Percentiles rank a stretch among this genome's conserved stretches.
Evolutionary conservation across 495 filamentous ascomycete genomes (phyloP).

Genomic region (Amniculicola lignicola): DNA sequence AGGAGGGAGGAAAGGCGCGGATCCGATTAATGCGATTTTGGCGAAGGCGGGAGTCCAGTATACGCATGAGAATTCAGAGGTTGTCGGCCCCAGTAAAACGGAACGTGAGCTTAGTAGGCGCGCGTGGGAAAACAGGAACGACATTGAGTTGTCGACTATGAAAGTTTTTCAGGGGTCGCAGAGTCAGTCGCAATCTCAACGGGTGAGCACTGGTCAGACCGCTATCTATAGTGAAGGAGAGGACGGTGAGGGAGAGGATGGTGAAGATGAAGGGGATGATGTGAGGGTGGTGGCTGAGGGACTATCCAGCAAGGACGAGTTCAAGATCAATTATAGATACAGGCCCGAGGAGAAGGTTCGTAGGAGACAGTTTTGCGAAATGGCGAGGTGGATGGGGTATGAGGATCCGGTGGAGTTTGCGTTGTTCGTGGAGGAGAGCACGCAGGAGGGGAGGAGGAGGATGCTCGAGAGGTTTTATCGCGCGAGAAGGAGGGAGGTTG

Average conservation of each 20-base stretch:
- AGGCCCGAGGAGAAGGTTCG: conserved; percentile 72
- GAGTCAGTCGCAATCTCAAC: conserved; percentile 19
- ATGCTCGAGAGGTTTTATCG: conserved; percentile 81
- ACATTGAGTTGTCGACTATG: conserved; percentile 40
- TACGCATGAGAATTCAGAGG: conserved; percentile 93
- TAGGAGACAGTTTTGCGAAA: conserved; percentile 83
- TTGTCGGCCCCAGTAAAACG: conserved; percentile 82
- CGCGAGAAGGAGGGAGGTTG: conserved; percentile 44
- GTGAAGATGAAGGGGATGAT: conserved; percentile 5
- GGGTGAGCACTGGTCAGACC: too few relatives aligned
- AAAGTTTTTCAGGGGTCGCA: conserved; percentile 27
- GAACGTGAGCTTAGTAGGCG: conserved; percentile 75
- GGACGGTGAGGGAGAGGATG: not conserved
- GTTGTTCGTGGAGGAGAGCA: conserved; percentile 89
- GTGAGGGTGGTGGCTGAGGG: not conserved
- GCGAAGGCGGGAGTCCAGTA: conserved; percentile 88
- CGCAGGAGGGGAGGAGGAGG: conserved; percentile 74
- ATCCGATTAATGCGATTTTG: conserved; percentile 86
- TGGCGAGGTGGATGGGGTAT: conserved; percentile 79
- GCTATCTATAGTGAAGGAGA: not conserved
- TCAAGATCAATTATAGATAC: conserved; percentile 59
- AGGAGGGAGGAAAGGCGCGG: conserved; percentile 49
- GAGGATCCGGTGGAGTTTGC: conserved; percentile 79
- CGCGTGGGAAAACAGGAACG: conserved; percentile 63
- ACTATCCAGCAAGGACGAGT: conserved; percentile 11